A percentile compares a stretch with the other conserved stretches of the same genome.
phyloP scores from a whole-genome alignment of 2,329 filamentous ascomycete species.

The Colletotrichum sp. region DNA sequence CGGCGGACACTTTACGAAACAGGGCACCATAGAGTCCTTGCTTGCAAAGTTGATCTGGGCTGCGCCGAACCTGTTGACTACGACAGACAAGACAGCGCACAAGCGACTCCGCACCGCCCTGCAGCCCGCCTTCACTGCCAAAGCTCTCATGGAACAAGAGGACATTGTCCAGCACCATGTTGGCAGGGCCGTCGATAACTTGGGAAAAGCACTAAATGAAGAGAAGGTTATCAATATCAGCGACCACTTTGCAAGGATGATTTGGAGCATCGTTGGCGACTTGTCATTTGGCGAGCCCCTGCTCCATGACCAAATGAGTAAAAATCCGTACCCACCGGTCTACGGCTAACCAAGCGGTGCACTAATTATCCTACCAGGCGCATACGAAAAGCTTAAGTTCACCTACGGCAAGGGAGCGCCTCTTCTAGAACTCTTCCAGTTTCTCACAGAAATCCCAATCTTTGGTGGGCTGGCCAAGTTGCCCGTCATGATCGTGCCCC shows the following conservation, averaged over 20 bases:
- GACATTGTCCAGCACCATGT: conserved; percentile 2
- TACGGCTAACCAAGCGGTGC: no score
- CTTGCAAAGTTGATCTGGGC: not conserved
- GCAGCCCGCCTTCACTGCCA: conserved; percentile 2
- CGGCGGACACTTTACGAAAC: conserved; percentile 1
- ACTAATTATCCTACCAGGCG: not conserved
- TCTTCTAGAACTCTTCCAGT: conserved; percentile 1
- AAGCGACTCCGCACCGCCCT: not conserved
- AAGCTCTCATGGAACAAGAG: conserved; percentile 8
- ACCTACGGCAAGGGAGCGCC: not conserved
- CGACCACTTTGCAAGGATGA: not conserved
- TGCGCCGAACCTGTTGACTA: not conserved
- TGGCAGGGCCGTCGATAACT: not conserved
- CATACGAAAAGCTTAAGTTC: not conserved
- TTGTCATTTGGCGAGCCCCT: conserved; percentile 1
- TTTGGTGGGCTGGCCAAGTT: not conserved
- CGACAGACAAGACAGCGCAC: not conserved
- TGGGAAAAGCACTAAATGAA: not conserved
- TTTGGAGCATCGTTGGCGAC: conserved; percentile 3
- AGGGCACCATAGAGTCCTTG: not conserved
- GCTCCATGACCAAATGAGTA: conserved; percentile 11
- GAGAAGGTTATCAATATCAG: not conserved
- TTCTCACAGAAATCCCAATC: not conserved
- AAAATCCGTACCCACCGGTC: no score
- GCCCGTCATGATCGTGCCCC: not conserved